phyloP scores from a whole-genome alignment of 2,329 filamentous ascomycete species.

The Huntiella abstrusa region DNA sequence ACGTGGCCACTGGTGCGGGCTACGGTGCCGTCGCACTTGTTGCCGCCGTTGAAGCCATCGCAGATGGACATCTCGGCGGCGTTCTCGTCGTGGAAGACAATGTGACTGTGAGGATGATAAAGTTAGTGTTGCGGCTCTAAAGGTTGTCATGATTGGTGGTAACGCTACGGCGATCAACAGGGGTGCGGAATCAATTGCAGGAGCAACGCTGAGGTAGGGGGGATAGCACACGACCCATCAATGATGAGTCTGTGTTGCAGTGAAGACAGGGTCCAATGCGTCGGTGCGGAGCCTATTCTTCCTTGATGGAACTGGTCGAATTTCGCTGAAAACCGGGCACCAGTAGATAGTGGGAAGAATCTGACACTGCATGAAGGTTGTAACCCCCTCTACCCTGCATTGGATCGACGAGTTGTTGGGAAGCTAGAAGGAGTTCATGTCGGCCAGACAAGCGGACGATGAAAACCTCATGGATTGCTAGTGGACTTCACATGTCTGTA shows the following conservation, averaged over 20 bases:
- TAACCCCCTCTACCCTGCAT: too few relatives aligned
- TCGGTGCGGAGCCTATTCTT: constrained; percentile 3
- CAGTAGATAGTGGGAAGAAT: background rate
- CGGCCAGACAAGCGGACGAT: background rate
- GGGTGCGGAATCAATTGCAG: background rate
- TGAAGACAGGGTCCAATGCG: background rate
- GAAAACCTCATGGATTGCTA: background rate
- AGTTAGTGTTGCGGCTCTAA: background rate
- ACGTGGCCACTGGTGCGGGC: constrained; percentile 25
- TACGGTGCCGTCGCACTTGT: constrained; percentile 26
- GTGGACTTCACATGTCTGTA: too few relatives aligned
- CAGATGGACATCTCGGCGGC: constrained; percentile 31
- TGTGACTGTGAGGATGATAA: constrained; percentile 16
- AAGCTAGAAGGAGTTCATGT: too few relatives aligned
- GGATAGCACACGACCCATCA: too few relatives aligned
- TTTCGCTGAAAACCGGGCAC: background rate
- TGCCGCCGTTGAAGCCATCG: constrained; percentile 29
- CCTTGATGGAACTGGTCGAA: background rate
- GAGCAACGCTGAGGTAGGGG: background rate
- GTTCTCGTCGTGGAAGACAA: constrained; percentile 30
- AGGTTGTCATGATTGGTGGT: background rate
- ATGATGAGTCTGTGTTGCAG: too few relatives aligned
- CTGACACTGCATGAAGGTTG: too few relatives aligned
- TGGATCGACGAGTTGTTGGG: too few relatives aligned
- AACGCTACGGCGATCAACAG: constrained; percentile 2